Percentiles rank a stretch among this genome's conserved stretches.
Conservation (phyloP, 2,329 filamentous ascomycete species). For the Chrysosporium keratinophilum region DNA sequence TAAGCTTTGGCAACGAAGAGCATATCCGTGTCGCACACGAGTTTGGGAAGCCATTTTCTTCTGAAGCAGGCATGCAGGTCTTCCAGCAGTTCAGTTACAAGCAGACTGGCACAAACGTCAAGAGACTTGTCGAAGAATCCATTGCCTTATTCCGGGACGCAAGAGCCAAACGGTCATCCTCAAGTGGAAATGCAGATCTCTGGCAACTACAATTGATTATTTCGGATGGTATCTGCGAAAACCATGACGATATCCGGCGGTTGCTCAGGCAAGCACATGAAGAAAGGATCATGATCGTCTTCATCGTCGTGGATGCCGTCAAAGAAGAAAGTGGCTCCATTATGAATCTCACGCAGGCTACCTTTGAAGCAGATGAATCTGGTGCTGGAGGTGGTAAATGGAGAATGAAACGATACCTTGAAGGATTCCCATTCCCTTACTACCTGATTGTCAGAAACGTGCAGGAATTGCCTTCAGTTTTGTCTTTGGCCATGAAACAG, state of each 20-base stretch:
- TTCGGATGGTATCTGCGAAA: conserved; percentile 85
- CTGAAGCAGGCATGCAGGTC: conserved; percentile 70
- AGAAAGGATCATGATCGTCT: conserved; percentile 94
- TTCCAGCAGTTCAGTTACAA: conserved; percentile 76
- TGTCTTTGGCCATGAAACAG: conserved; percentile 80
- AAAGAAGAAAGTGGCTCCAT: conserved; percentile 46
- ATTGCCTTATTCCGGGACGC: conserved; percentile 75
- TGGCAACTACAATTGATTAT: conserved; percentile 95
- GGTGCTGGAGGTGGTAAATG: conserved; percentile 53
- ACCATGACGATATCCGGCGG: conserved; percentile 71
- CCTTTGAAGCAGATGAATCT: conserved; percentile 60
- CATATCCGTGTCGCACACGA: conserved; percentile 74
- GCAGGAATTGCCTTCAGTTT: conserved; percentile 74
- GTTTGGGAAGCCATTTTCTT: conserved; percentile 70
- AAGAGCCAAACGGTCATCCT: conserved; percentile 47
- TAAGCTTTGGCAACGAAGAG: conserved; percentile 68
- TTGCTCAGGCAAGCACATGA: conserved; percentile 81
- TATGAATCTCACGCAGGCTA: conserved; percentile 76
- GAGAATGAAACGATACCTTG: conserved; percentile 80
- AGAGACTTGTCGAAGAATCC: conserved; percentile 62
- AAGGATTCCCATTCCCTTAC: conserved; percentile 93
- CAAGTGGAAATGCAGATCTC: conserved; percentile 55
- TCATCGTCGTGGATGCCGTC: conserved; percentile 78
- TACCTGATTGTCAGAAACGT: conserved; percentile 92
- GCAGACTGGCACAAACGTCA: conserved; percentile 78